Evolutionary conservation across 2,329 filamentous ascomycete genomes (phyloP), one percentile per base, ranked within the genome.

Genomic region (Phaeosphaeriaceae sp.): DNA sequence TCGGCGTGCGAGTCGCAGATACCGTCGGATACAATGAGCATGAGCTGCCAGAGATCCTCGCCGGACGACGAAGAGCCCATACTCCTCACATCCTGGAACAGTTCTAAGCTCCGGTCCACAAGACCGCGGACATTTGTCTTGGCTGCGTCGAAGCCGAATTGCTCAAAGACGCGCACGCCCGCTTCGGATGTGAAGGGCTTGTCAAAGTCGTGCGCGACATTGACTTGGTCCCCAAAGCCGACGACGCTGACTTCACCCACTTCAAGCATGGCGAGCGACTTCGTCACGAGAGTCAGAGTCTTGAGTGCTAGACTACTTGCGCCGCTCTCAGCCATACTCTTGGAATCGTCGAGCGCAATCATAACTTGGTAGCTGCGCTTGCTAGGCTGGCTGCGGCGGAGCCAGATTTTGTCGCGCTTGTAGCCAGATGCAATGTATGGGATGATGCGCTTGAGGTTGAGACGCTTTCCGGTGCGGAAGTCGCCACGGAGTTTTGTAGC

Each of bases 391-490:
- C 88, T 90, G 55, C 96, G 89, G 15, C 96, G 91, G 90, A 99
- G 96, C 95, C 95, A 99, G 79, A 99, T 99, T 84, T 99, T 99
- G 86, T 99, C 95, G 60, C 95, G 91, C 84, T 97, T 98, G 85
- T 97, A 99, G 74, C 91, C 90, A 0, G 93, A 98, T 1, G 96
- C 95, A 68, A 99, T 98, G 81, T 99, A 99, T 0, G 96, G 95
- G 71, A 99, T 99, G 79, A 99, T 99, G 68, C 94, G 92, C 80
- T 98, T 98, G 83, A 99, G 97, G 79, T 98, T 99, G 69, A 99
- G 91, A 0, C 95, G 90, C 78, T 99, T 99, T 62, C 95, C 95
- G 0, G 95, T 99, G 67, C 95, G 91, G 85, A 96, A 98, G 67
- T 96, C 93, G 45, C 95, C 95, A 1, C 94, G 93, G 61, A 99